Percentiles rank a stretch among this genome's conserved stretches.
phyloP scores from a whole-genome alignment of 345 rosid genomes.

The Mallotus nudiflorus region DNA sequence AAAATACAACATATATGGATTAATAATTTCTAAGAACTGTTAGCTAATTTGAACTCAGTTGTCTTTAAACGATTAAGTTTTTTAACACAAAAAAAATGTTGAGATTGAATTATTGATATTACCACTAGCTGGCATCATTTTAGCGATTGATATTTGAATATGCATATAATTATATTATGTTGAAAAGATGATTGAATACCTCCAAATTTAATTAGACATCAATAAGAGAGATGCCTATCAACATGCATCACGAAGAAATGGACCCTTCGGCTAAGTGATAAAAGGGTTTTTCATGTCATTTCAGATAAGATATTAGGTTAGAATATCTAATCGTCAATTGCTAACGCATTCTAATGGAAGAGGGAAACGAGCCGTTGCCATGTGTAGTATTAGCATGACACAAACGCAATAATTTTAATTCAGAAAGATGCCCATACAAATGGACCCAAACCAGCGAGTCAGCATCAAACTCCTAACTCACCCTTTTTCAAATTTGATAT shows the following conservation, averaged over 20 bases:
- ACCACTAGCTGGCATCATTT: background rate
- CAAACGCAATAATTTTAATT: constrained; percentile 12
- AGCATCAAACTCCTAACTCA: constrained; percentile 29
- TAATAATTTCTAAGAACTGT: background rate
- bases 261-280: background rate
- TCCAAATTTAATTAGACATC: background rate
- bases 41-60: background rate
- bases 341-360: background rate
- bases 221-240: background rate
- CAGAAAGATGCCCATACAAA: constrained; percentile 14
- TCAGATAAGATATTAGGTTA: no score
- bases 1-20: background rate
- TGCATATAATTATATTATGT: no score
- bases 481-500: constrained; percentile 31
- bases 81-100: no score
- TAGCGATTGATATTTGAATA: background rate
- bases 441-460: constrained; percentile 33
- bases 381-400: no score
- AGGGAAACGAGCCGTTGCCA: constrained; percentile 8
- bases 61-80: background rate
- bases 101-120: no score
- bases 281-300: no score
- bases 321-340: constrained; percentile 12
- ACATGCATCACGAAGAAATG: background rate
- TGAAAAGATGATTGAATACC: background rate